These are phyloP conservation scores for Pleodorina starrii DNA, from an alignment of 139 green algal genomes.

Conservation along the genomic window DNA sequence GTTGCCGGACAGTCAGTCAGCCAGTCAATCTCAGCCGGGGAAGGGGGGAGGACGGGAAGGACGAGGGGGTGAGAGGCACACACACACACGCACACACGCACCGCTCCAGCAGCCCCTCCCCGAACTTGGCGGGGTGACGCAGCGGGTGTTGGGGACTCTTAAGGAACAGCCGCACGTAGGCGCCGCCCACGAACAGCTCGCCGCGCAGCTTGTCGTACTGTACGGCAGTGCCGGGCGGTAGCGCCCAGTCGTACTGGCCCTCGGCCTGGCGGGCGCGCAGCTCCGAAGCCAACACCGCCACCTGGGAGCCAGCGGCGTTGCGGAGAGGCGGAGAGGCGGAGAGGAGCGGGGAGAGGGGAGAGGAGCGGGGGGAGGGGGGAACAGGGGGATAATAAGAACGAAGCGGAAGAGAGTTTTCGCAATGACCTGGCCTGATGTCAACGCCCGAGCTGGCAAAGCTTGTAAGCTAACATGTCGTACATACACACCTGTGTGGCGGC, in stretches of 20 bases:
- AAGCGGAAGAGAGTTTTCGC: too few species aligned
- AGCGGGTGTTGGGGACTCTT: slow-evolving; percentile 87
- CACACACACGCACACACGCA: too few species aligned
- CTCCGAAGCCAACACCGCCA: slow-evolving; percentile 62
- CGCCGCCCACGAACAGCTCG: slow-evolving; percentile 87
- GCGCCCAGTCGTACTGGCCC: slow-evolving; percentile 37
- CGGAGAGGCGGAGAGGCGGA: neutral
- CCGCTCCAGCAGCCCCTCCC: slow-evolving; percentile 82
- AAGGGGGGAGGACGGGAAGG: too few species aligned
- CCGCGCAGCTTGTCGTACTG: slow-evolving; percentile 68
- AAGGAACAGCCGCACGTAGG: slow-evolving; percentile 94
- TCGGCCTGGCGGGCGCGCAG: slow-evolving; percentile 50
- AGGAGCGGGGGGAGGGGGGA: too few species aligned
- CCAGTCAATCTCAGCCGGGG: too few species aligned
- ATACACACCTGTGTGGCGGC: slow-evolving; percentile 70
- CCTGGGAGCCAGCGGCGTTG: neutral
- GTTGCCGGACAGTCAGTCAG: too few species aligned
- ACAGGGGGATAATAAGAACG: neutral
- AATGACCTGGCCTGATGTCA: too few species aligned
- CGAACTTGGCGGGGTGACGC: slow-evolving; percentile 78
- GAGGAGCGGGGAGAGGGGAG: neutral
- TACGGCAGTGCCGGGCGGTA: slow-evolving; percentile 61
- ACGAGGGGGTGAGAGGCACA: too few species aligned
- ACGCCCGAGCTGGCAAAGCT: too few species aligned
- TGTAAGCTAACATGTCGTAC: too few species aligned